Percentiles rank a stretch among this genome's conserved stretches.
Evolutionary conservation across 805 yeast species (phyloP).

Genomic region (Yarrowia divulgata): DNA sequence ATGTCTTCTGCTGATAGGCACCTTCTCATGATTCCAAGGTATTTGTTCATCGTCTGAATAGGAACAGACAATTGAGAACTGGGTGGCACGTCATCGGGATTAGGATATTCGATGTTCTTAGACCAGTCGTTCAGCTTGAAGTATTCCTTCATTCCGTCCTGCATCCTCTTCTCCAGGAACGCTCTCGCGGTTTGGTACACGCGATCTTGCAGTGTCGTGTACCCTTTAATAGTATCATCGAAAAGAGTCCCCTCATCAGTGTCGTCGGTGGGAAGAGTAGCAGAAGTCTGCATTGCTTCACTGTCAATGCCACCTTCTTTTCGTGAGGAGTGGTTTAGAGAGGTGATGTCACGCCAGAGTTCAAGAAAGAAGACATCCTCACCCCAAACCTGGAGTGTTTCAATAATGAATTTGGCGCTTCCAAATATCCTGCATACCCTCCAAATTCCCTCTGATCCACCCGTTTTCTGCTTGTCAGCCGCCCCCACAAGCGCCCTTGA

Average conservation of each 20-base stretch:
- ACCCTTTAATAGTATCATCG: constrained; percentile 55
- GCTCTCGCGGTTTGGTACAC: constrained; percentile 48
- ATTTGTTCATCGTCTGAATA: constrained; percentile 46
- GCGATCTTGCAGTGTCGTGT: constrained; percentile 49
- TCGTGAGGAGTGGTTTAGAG: constrained; percentile 4
- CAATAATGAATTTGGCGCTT: constrained; percentile 51
- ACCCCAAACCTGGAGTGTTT: constrained; percentile 55
- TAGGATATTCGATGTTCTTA: constrained; percentile 31
- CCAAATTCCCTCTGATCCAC: constrained; percentile 51
- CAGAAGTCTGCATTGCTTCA: constrained; percentile 17
- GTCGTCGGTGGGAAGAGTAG: constrained; percentile 38
- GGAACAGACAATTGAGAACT: constrained; percentile 47
- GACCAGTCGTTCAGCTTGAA: constrained; percentile 51
- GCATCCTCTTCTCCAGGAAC: constrained; percentile 52
- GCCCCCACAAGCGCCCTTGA: constrained; percentile 51
- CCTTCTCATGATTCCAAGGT: constrained; percentile 48
- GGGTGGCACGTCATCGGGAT: constrained; percentile 35
- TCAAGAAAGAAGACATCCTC: constrained; percentile 55
- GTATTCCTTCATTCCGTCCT: constrained; percentile 52
- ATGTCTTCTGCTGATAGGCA: constrained; percentile 50
- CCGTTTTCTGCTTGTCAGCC: constrained; percentile 47
- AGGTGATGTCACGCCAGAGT: constrained; percentile 51
- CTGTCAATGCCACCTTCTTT: constrained; percentile 9
- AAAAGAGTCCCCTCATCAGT: constrained; percentile 54
- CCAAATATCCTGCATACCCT: constrained; percentile 55